Evolutionary conservation across 2,329 filamentous ascomycete species (phyloP).

Genomic region (Blastomyces percursus): DNA sequence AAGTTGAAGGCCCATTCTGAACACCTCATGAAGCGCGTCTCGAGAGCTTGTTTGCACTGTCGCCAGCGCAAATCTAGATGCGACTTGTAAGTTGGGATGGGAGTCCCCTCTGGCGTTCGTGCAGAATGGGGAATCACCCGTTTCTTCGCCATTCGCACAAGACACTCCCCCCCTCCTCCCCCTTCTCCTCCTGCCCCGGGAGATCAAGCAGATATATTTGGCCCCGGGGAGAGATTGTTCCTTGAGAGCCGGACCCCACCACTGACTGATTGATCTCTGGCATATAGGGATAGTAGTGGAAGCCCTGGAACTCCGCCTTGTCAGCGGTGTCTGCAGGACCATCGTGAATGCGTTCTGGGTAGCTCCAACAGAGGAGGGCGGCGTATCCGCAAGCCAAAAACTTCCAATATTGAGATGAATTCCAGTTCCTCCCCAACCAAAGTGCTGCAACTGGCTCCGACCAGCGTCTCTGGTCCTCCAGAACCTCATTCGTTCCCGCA

Average conservation of each 20-base stretch:
- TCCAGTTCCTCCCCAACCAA: constrained; percentile 18
- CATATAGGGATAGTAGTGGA: constrained; percentile 35
- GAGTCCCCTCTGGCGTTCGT: background rate
- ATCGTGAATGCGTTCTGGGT: constrained; percentile 48
- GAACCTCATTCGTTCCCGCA: constrained; percentile 20
- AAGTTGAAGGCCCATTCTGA: constrained; percentile 21
- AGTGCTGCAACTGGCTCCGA: constrained; percentile 19
- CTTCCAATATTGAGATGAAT: constrained; percentile 25
- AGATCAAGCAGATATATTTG: background rate
- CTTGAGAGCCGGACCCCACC: background rate
- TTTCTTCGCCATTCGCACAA: constrained; percentile 4
- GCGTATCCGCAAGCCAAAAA: constrained; percentile 45
- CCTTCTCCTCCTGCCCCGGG: background rate
- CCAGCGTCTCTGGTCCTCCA: constrained; percentile 20
- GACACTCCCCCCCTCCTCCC: background rate
- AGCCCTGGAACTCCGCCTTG: constrained; percentile 44
- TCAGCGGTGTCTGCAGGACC: constrained; percentile 46
- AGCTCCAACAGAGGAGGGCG: constrained; percentile 50
- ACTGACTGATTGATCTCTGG: constrained; percentile 7
- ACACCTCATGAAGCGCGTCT: constrained; percentile 35
- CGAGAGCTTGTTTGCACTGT: constrained; percentile 40
- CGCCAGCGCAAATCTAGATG: constrained; percentile 42
- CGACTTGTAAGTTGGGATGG: constrained; percentile 37
- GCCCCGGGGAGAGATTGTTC: background rate
- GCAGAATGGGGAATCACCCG: constrained; percentile 3